These are phyloP conservation scores for Pichia sp. DNA, from an alignment of 1,139 yeast genomes.

Conservation along the genomic window DNA sequence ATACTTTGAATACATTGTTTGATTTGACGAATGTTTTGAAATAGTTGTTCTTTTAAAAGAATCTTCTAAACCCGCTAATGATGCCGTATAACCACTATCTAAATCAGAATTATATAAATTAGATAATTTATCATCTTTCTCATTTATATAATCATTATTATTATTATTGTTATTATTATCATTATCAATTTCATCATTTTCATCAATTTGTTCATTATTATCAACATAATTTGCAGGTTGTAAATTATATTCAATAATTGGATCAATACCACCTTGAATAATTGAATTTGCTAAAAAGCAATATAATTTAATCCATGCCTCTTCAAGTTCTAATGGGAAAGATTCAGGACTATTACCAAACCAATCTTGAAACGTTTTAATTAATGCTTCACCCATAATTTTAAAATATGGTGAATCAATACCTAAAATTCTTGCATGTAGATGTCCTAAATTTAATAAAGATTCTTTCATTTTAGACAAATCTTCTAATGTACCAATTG, in stretches of 20 bases:
- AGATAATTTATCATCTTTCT: conserved; percentile 1
- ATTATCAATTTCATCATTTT: conserved; percentile 11
- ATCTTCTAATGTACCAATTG: conserved; percentile 32
- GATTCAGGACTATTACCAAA: conserved; percentile 29
- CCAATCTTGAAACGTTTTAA: conserved; percentile 69
- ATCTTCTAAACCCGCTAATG: conserved; percentile 3
- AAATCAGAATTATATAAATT: conserved; percentile 3
- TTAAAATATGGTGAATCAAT: conserved; percentile 70
- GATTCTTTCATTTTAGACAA: conserved; percentile 49
- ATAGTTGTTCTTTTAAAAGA: conserved; percentile 1
- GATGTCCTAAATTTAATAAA: conserved; percentile 58
- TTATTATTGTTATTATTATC: too few relatives aligned
- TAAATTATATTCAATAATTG: conserved; percentile 26
- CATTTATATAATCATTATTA: conserved; percentile 6
- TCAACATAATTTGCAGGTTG: conserved; percentile 8
- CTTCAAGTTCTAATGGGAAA: conserved; percentile 47
- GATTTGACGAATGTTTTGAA: conserved; percentile 10
- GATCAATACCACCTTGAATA: conserved; percentile 33
- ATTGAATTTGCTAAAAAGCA: conserved; percentile 53
- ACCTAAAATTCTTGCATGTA: conserved; percentile 70
- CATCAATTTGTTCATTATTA: conserved; percentile 8
- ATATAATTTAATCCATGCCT: conserved; percentile 68
- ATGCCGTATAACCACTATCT: background rate
- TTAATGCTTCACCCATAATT: conserved; percentile 72
- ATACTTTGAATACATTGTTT: too few relatives aligned